phyloP scores from a whole-genome alignment of 2,329 filamentous ascomycete species.

The Trichoderma gracile region DNA sequence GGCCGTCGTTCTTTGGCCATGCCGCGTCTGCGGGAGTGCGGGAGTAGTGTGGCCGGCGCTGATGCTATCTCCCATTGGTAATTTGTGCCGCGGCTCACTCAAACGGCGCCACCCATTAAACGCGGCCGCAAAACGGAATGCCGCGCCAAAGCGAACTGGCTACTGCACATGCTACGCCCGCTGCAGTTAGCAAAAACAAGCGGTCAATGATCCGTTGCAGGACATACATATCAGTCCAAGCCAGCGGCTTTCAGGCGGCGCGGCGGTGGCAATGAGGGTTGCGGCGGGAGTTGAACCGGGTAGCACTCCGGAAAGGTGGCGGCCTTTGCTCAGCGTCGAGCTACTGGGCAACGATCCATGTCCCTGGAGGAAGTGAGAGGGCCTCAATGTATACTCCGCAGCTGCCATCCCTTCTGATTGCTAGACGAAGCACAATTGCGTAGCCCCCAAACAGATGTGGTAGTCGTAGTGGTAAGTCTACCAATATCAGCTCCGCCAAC shows the following conservation, averaged over 20 bases:
- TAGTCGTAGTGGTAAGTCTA: background rate
- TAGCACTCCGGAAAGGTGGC: background rate
- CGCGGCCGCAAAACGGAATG: background rate
- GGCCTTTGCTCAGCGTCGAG: background rate
- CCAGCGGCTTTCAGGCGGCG: background rate
- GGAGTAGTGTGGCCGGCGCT: background rate
- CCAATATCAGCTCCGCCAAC: background rate
- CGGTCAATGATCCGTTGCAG: background rate
- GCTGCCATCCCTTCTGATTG: background rate
- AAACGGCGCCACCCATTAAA: background rate
- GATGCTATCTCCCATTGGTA: background rate
- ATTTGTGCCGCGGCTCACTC: background rate
- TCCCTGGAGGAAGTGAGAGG: background rate
- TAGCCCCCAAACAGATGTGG: background rate
- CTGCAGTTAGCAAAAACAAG: background rate
- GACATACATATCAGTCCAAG: background rate
- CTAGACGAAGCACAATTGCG: background rate
- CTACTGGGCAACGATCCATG: background rate
- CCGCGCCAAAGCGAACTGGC: background rate
- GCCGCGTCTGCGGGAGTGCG: background rate
- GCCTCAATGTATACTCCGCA: background rate
- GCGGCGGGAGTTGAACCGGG: background rate
- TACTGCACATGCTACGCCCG: slow-evolving; percentile 11
- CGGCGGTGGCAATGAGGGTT: background rate
- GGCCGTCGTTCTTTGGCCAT: background rate